These are phyloP conservation scores for Ceratobasidium sp. DNA, from an alignment of 1,284 basidiomycete genomes.

Conservation along the genomic window DNA sequence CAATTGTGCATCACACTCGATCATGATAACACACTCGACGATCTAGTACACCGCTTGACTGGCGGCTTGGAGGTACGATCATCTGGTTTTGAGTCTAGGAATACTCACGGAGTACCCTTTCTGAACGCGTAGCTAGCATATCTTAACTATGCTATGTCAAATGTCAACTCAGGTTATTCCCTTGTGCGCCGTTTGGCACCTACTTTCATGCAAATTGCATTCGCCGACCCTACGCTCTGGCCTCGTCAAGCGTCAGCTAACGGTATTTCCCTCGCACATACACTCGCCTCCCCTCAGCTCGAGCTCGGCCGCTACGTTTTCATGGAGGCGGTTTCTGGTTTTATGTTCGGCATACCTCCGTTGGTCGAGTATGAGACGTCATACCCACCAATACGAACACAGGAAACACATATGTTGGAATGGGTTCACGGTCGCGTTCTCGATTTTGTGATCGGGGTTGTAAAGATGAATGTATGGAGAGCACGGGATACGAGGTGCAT, in stretches of 20 bases:
- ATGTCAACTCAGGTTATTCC: not conserved
- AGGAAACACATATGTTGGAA: constrained; percentile 1
- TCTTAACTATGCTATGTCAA: constrained; percentile 4
- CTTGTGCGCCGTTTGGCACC: not conserved
- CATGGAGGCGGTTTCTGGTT: constrained; percentile 24
- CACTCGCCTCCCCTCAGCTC: not conserved
- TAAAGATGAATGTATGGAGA: constrained; percentile 33
- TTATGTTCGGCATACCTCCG: constrained; percentile 27
- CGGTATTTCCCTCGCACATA: constrained; percentile 17
- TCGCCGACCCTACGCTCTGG: constrained; percentile 15
- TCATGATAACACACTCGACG: not conserved
- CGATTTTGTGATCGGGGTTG: not conserved
- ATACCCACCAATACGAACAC: not conserved
- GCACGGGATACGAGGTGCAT: not conserved
- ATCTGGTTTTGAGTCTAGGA: no score
- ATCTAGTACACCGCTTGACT: not conserved
- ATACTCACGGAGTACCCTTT: not conserved
- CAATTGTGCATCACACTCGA: not conserved
- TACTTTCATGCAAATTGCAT: constrained; percentile 14
- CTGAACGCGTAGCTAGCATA: not conserved
- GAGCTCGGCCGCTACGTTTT: constrained; percentile 32
- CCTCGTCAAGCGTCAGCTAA: not conserved
- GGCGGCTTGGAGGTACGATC: constrained; percentile 2
- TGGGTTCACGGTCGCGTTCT: constrained; percentile 22
- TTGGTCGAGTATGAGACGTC: constrained; percentile 36